These are phyloP conservation scores for Gymnopilus dilepis DNA, from an alignment of 768 basidiomycete species.

Conservation along the genomic window DNA sequence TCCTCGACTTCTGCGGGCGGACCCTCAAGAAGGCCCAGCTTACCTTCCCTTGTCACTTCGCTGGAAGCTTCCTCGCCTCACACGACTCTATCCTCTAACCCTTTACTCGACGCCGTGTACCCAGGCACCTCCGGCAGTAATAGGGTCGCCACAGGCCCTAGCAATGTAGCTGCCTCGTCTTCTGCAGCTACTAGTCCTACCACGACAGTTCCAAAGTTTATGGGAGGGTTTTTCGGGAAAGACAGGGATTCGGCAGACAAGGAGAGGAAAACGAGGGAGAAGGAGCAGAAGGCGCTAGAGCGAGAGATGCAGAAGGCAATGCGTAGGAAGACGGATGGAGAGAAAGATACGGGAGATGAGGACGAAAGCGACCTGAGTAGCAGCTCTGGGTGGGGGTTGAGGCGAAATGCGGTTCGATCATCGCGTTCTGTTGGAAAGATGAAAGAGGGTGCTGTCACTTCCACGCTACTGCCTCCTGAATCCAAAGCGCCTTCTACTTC, in stretches of 20 bases:
- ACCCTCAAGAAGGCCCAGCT: too few species aligned
- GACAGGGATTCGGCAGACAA: not conserved
- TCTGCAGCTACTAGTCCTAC: not conserved
- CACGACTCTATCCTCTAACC: not conserved
- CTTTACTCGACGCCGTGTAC: not conserved
- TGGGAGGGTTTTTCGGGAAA: conserved; percentile 19
- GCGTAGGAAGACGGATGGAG: conserved; percentile 32
- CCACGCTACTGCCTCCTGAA: not conserved
- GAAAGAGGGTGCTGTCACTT: not conserved
- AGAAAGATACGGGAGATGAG: conserved; percentile 14
- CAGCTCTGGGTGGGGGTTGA: conserved; percentile 20
- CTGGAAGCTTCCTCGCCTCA: not conserved
- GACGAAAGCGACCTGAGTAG: conserved; percentile 12
- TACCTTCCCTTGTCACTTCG: too few species aligned
- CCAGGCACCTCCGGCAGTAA: not conserved
- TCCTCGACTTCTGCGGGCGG: too few species aligned
- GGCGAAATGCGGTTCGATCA: conserved; percentile 8
- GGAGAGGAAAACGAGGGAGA: conserved; percentile 7
- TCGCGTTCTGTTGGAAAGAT: not conserved
- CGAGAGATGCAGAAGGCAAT: conserved; percentile 18
- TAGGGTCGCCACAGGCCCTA: not conserved
- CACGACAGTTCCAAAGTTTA: not conserved
- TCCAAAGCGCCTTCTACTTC: not conserved
- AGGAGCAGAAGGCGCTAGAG: conserved; percentile 19
- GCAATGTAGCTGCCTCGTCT: not conserved